Percentiles rank a stretch among this genome's conserved stretches.
Conservation (phyloP, 2,329 filamentous ascomycete species). For the Penicillium sp. region DNA sequence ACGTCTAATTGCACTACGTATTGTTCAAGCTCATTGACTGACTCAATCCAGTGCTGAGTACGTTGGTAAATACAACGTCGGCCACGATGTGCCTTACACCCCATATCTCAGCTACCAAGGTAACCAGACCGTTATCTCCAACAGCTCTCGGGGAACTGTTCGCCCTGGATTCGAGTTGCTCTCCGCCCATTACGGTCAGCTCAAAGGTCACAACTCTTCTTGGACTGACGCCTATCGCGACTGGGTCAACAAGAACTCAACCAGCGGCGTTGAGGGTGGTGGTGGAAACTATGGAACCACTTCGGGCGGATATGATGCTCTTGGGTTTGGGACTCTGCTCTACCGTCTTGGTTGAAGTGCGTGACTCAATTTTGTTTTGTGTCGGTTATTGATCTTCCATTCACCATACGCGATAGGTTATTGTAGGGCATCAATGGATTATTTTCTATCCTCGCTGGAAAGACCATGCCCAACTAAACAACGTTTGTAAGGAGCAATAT, state of each 20-base stretch:
- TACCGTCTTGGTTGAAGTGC: conserved; percentile 20
- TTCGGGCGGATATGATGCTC: conserved; percentile 47
- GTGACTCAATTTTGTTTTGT: too few relatives aligned
- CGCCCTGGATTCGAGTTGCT: conserved; percentile 46
- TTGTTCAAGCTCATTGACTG: not conserved
- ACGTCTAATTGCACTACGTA: not conserved
- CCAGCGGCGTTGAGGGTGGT: conserved; percentile 46
- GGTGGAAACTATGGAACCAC: conserved; percentile 48
- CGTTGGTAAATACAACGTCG: conserved; percentile 47
- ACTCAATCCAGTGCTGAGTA: conserved; percentile 12
- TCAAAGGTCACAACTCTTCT: conserved; percentile 42
- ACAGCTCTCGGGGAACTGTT: conserved; percentile 34
- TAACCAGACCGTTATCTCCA: conserved; percentile 38
- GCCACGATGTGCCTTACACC: conserved; percentile 47
- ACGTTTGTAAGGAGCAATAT: too few relatives aligned
- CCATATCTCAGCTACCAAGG: conserved; percentile 44
- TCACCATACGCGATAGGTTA: not conserved
- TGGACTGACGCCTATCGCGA: conserved; percentile 45
- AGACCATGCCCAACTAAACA: not conserved
- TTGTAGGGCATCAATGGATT: not conserved
- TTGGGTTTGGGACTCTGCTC: conserved; percentile 40
- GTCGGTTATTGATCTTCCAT: too few relatives aligned
- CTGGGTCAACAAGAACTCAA: conserved; percentile 33
- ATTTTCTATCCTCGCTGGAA: not conserved
- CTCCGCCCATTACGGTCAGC: conserved; percentile 42